Base-by-base conservation (phyloP, 176 grass and related monocot species). In the Oryza nivara region DNA sequence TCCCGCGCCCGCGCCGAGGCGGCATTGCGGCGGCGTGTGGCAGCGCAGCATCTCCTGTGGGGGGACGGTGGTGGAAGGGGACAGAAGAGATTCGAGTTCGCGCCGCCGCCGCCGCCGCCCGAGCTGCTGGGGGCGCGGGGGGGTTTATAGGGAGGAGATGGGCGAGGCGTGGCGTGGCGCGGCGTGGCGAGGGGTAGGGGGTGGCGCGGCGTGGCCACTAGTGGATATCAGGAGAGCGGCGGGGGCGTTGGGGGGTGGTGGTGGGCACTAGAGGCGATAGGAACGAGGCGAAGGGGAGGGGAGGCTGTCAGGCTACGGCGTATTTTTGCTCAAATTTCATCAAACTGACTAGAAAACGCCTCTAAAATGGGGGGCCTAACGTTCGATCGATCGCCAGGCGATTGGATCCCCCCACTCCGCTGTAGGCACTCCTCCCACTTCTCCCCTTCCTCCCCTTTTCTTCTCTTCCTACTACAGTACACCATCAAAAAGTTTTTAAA, bases 21-120 rank as follows among this genome's bases (percentile, higher is more conserved):
- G 61, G 88, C 88, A 90, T 87, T 84, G 89, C 84, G 74, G 81
- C 76, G 65, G 79, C 77, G 79, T 86, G 88, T 86, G 84, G 84
- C 80, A 87, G 77, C 84, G 83, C 72, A 94, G 77, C 89, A 92
- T 94, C 2, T 94, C 2, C 20, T 23, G 35, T 36, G 34, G 34
- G 28, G 28, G 28, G 28, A 26, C 28, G 28, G 28, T 30, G 19
- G 56, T 4, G 4, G 48, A 51, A 51, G 14, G 48, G 8, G 41
- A 43, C 41, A 43, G 41, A 5, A 6, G 36, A 36, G 38, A 41
- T 8, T 41, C 40, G 40, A 7, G 40, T 41, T 4, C 75, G 63
- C 46, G 17, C 16, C 17, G 30, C 38, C 74, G 68, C 22, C 74
- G 61, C 77, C 30, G 84, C 61, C 47, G 19, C 17, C 54, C 16